These are phyloP conservation scores for Calonectria naviculata DNA, from an alignment of 2,329 filamentous ascomycete species.

Conservation along the genomic window DNA sequence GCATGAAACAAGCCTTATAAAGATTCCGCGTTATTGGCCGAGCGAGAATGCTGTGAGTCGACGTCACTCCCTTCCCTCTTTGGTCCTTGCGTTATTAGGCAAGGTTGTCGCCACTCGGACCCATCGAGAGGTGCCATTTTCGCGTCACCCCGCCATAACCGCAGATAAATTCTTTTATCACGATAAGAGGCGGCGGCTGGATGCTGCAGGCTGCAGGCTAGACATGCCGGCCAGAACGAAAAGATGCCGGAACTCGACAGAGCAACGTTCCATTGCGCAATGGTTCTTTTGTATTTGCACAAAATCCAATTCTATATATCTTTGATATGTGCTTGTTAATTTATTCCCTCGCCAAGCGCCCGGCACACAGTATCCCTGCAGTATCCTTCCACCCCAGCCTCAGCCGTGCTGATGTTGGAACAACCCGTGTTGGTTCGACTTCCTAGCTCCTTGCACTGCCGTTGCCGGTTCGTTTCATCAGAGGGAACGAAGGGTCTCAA, in stretches of 20 bases:
- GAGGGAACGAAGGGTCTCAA: background rate
- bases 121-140: constrained; percentile 5
- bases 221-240: background rate
- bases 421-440: background rate
- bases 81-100: constrained; percentile 14
- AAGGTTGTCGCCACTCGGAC: constrained; percentile 10
- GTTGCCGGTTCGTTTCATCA: background rate
- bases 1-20: constrained; percentile 12
- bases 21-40: constrained; percentile 5
- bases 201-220: background rate
- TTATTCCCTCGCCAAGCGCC: constrained; percentile 3
- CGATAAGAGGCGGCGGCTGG: constrained; percentile 3
- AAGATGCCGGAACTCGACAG: background rate
- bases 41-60: constrained; percentile 2
- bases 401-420: constrained; percentile 2
- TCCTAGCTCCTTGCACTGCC: background rate
- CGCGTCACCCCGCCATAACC: constrained; percentile 12
- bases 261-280: constrained; percentile 1
- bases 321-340: background rate
- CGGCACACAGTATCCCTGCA: background rate
- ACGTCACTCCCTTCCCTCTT: constrained; percentile 14
- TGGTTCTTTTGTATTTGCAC: background rate
- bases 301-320: background rate
- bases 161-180: background rate
- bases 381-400: background rate